phyloP scores from a whole-genome alignment of 495 filamentous ascomycete genomes.

The Aspergillus hancockii region DNA sequence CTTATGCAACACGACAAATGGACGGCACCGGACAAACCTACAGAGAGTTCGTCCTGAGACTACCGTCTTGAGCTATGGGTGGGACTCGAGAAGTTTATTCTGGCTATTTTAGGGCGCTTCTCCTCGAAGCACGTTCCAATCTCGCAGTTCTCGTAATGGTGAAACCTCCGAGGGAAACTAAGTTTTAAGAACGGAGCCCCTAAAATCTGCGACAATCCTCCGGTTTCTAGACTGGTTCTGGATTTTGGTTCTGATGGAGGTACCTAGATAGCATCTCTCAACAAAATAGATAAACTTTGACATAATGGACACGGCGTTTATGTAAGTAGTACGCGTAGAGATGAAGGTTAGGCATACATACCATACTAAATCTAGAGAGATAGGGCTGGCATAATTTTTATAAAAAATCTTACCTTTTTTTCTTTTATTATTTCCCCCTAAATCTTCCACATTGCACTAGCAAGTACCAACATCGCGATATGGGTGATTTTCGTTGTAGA shows the following conservation, averaged over 20 bases:
- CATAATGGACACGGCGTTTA: neutral
- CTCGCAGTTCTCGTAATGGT: slow-evolving; percentile 22
- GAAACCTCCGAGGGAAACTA: slow-evolving; percentile 23
- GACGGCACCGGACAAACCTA: slow-evolving; percentile 4
- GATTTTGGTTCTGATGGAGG: neutral
- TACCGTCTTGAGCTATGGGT: slow-evolving; percentile 8
- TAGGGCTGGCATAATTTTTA: neutral
- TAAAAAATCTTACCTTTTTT: neutral
- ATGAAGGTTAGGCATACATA: neutral
- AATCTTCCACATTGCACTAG: neutral
- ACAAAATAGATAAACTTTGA: neutral
- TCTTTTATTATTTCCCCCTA: neutral
- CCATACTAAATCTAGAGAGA: neutral
- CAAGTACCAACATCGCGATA: neutral
- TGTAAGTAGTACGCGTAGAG: neutral
- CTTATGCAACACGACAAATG: slow-evolving; percentile 1
- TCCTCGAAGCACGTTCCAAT: slow-evolving; percentile 17
- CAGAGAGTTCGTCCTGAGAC: slow-evolving; percentile 10
- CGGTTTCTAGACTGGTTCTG: neutral
- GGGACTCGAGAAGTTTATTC: slow-evolving; percentile 19
- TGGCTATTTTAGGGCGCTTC: slow-evolving; percentile 5
- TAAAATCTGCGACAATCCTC: slow-evolving; percentile 17
- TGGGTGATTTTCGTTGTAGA: neutral
- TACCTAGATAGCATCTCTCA: neutral
- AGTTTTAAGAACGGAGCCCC: slow-evolving; percentile 16